A percentile compares a stretch with the other conserved stretches of the same genome.
Conservation (phyloP, 345 rosid species). For the Eucalyptus melliodora region DNA sequence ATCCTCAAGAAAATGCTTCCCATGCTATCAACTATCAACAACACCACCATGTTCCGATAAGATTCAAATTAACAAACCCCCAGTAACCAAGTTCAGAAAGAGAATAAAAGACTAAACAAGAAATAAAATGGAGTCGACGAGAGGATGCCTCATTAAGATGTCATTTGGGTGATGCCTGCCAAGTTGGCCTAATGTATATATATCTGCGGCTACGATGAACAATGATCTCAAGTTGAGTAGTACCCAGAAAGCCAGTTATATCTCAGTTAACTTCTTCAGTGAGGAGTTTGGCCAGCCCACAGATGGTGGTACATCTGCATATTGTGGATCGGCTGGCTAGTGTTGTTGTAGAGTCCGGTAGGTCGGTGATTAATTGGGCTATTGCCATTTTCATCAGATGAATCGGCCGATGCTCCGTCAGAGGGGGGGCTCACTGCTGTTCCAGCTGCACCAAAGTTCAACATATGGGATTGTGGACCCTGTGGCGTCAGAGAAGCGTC, state of each 20-base stretch:
- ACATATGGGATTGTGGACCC: slow-evolving; percentile 21
- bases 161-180: not conserved
- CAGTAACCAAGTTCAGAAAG: not conserved
- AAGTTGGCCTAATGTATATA: not conserved
- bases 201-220: not conserved
- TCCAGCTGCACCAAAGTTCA: slow-evolving; percentile 44
- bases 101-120: not conserved
- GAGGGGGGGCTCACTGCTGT: slow-evolving; percentile 46
- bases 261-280: slow-evolving; percentile 10
- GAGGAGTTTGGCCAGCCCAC: slow-evolving; percentile 45
- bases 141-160: not conserved
- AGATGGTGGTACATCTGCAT: slow-evolving; percentile 52
- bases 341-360: slow-evolving; percentile 20
- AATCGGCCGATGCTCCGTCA: slow-evolving; percentile 64
- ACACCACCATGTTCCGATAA: not conserved
- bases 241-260: not conserved
- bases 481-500: slow-evolving; percentile 33
- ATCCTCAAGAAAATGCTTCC: not conserved
- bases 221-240: not conserved
- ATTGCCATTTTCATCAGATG: slow-evolving; percentile 63
- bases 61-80: not conserved
- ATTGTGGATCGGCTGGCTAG: slow-evolving; percentile 30
- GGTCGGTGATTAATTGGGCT: slow-evolving; percentile 32
- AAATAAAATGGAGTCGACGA: not conserved
- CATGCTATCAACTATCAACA: not conserved